Percentiles rank a stretch among this genome's conserved stretches.
Conservation (phyloP, 345 rosid species). For the Heritiera fomes region DNA sequence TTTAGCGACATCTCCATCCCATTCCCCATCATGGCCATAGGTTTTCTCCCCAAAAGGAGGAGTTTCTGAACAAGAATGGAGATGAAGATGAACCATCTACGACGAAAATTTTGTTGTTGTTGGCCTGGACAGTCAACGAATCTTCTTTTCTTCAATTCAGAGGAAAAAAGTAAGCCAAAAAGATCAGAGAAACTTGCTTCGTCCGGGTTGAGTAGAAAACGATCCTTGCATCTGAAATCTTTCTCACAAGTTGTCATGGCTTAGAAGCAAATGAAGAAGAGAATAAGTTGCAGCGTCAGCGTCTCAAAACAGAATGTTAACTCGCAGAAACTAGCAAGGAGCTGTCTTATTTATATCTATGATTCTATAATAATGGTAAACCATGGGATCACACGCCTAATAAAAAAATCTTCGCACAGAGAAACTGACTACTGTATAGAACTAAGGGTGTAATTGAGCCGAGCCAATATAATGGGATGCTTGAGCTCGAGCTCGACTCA, state of each 20-base stretch:
- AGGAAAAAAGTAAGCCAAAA: constrained; percentile 35
- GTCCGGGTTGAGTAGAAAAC: constrained; percentile 39
- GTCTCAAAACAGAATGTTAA: not conserved
- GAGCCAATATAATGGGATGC: no score
- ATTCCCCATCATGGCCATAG: constrained; percentile 28
- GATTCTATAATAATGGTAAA: not conserved
- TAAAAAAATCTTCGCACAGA: no score
- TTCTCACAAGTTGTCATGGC: not conserved
- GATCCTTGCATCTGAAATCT: constrained; percentile 18
- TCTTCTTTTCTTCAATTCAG: constrained; percentile 19
- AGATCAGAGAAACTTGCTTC: constrained; percentile 46
- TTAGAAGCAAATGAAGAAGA: constrained; percentile 1
- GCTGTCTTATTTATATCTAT: no score
- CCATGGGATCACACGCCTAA: no score
- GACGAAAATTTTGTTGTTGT: constrained; percentile 26
- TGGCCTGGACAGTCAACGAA: constrained; percentile 33
- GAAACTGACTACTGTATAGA: no score
- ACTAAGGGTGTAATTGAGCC: no score
- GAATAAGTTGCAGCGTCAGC: not conserved
- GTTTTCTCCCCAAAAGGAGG: constrained; percentile 27
- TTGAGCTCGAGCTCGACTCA: no score
- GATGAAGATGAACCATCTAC: constrained; percentile 54
- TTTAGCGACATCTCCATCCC: constrained; percentile 41
- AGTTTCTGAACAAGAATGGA: constrained; percentile 48
- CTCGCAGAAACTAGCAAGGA: not conserved